These are phyloP conservation scores for Mycosarcoma maydis DNA, from an alignment of 1,284 basidiomycete species.

Conservation along the genomic window DNA sequence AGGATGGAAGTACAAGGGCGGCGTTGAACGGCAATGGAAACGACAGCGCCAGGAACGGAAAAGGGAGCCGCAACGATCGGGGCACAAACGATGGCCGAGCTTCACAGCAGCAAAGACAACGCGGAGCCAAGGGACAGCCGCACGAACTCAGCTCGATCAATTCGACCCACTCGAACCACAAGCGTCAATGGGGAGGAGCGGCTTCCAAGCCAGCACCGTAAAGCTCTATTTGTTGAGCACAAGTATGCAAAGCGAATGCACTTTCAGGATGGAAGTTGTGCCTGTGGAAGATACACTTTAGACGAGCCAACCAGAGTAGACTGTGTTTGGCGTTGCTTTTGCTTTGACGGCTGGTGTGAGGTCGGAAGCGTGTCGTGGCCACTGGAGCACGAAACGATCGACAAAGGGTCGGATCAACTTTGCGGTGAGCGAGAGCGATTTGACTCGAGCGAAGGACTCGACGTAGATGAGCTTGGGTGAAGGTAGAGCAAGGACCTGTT, in stretches of 20 bases:
- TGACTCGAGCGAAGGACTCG: constrained; percentile 92
- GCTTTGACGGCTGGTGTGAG: neutral
- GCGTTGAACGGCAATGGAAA: constrained; percentile 1
- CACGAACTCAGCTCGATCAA: constrained; percentile 39
- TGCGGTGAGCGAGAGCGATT: constrained; percentile 82
- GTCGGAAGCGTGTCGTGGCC: constrained; percentile 61
- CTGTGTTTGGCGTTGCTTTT: constrained; percentile 20
- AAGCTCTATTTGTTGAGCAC: too few relatives aligned
- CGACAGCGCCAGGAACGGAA: neutral
- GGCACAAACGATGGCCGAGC: constrained; percentile 5
- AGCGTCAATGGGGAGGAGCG: constrained; percentile 28
- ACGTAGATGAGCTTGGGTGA: constrained; percentile 85
- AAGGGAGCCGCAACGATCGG: constrained; percentile 7
- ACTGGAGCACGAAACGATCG: constrained; percentile 75
- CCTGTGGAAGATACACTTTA: neutral
- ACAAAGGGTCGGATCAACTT: constrained; percentile 81
- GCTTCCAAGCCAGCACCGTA: neutral
- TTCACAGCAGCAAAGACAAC: constrained; percentile 16
- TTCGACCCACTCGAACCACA: constrained; percentile 34
- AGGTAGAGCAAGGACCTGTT: constrained; percentile 78
- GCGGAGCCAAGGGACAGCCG: constrained; percentile 21
- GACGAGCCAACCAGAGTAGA: constrained; percentile 40
- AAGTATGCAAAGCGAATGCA: too few relatives aligned
- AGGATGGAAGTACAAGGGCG: neutral
- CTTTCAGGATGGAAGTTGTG: neutral